Conservation (phyloP, 805 yeast genomes). For the Barnettozyma sucrosica region DNA sequence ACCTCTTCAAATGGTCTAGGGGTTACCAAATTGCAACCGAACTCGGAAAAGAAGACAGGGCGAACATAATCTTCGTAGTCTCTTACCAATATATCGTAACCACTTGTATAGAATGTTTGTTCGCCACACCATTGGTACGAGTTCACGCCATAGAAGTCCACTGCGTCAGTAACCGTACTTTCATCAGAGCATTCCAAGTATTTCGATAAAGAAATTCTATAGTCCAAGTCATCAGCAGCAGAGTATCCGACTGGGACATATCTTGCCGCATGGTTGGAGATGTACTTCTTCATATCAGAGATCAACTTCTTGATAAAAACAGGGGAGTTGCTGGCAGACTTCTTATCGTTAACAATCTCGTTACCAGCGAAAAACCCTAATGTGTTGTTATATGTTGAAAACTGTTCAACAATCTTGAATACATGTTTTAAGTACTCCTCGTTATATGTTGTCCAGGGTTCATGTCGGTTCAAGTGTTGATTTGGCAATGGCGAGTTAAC, state of each 20-base stretch:
- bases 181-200: conserved; percentile 71
- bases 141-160: conserved; percentile 91
- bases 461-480: conserved; percentile 63
- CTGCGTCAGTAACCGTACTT: conserved; percentile 40
- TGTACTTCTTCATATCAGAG: conserved; percentile 75
- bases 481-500: conserved; percentile 80
- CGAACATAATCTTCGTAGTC: conserved; percentile 64
- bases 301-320: conserved; percentile 70
- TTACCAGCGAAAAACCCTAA: conserved; percentile 90
- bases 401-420: conserved; percentile 73
- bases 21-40: conserved; percentile 78
- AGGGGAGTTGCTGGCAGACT: conserved; percentile 66
- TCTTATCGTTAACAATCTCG: conserved; percentile 77
- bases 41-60: conserved; percentile 88
- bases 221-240: conserved; percentile 87
- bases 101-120: conserved; percentile 77
- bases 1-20: conserved; percentile 82
- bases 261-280: conserved; percentile 52
- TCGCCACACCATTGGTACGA: conserved; percentile 97
- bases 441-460: conserved; percentile 88
- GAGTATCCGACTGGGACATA: conserved; percentile 88
- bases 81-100: conserved; percentile 60
- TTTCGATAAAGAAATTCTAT: conserved; percentile 68
- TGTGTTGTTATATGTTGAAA: conserved; percentile 81
- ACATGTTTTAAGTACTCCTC: conserved; percentile 66